Evolutionary conservation across 352 stramenopile genomes (phyloP).

Genomic region (Globisporangium okanoganense): DNA sequence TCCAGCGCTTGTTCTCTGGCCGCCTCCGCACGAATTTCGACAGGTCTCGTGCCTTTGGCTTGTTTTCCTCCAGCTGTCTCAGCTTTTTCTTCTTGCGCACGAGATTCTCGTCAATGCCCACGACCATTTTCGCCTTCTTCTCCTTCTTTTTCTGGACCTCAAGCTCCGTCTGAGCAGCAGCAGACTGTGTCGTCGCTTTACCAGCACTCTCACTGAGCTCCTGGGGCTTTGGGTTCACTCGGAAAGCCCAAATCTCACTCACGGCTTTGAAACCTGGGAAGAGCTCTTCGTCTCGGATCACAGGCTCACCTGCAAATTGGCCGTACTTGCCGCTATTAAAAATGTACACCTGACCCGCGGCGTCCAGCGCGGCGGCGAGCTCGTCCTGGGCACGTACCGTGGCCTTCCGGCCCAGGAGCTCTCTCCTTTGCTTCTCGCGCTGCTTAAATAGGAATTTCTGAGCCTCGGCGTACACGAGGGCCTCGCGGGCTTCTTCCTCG

Average conservation of each 20-base stretch:
- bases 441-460: slow-evolving; percentile 72
- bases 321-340: slow-evolving; percentile 81
- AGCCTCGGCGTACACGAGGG: slow-evolving; percentile 72
- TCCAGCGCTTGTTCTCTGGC: slow-evolving; percentile 67
- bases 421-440: slow-evolving; percentile 55
- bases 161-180: not conserved
- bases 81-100: slow-evolving; percentile 10
- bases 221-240: slow-evolving; percentile 23
- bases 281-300: slow-evolving; percentile 44
- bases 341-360: slow-evolving; percentile 91
- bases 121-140: slow-evolving; percentile 2
- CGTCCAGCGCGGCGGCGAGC: slow-evolving; percentile 83
- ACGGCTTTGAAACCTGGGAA: slow-evolving; percentile 65
- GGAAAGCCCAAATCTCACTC: slow-evolving; percentile 56
- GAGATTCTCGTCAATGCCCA: slow-evolving; percentile 7
- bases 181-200: not conserved
- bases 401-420: slow-evolving; percentile 43
- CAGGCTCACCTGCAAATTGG: slow-evolving; percentile 73
- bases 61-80: slow-evolving; percentile 11
- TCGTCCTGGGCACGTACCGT: slow-evolving; percentile 77
- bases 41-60: slow-evolving; percentile 7
- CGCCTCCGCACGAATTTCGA: slow-evolving; percentile 55
- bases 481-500: slow-evolving; percentile 86
- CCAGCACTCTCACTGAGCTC: not conserved
- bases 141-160: not conserved